Evolutionary conservation across 225 moss, liverwort and hornwort genomes (phyloP).

Genomic region (Polytrichum formosum): DNA sequence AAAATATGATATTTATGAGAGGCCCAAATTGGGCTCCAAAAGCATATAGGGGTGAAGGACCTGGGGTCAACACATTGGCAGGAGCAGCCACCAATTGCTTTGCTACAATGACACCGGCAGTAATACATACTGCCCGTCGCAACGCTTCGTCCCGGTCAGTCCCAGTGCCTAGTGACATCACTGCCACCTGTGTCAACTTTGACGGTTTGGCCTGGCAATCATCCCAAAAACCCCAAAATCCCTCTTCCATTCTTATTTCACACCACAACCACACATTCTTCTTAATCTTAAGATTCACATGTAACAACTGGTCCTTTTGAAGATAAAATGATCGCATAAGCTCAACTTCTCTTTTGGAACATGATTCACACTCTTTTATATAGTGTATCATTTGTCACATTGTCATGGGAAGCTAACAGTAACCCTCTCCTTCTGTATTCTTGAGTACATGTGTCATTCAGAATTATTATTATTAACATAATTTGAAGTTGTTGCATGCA

Average conservation of each 20-base stretch:
- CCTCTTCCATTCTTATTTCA: slow-evolving; percentile 50
- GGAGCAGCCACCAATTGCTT: slow-evolving; percentile 64
- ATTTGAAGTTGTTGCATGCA: too few relatives aligned
- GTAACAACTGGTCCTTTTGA: too few relatives aligned
- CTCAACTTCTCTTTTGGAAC: too few relatives aligned
- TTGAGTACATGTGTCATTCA: too few relatives aligned
- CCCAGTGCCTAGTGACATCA: slow-evolving; percentile 74
- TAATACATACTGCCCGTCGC: slow-evolving; percentile 57
- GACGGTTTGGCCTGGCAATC: slow-evolving; percentile 65
- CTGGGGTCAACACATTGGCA: slow-evolving; percentile 64
- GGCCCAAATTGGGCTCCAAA: too few relatives aligned
- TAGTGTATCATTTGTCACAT: too few relatives aligned
- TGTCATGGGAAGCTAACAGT: too few relatives aligned
- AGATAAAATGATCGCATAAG: too few relatives aligned
- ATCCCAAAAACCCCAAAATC: slow-evolving; percentile 39
- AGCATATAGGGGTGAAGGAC: slow-evolving; percentile 10
- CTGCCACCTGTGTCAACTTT: slow-evolving; percentile 67
- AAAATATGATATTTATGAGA: too few relatives aligned
- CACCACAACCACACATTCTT: slow-evolving; percentile 24
- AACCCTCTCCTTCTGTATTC: too few relatives aligned
- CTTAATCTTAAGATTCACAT: not conserved
- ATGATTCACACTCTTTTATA: too few relatives aligned
- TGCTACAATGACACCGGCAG: slow-evolving; percentile 64
- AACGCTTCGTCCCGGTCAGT: slow-evolving; percentile 57
- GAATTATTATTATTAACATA: too few relatives aligned